These are phyloP conservation scores for Carex pumila DNA, from an alignment of 176 grass and related monocot genomes.

Conservation along the genomic window DNA sequence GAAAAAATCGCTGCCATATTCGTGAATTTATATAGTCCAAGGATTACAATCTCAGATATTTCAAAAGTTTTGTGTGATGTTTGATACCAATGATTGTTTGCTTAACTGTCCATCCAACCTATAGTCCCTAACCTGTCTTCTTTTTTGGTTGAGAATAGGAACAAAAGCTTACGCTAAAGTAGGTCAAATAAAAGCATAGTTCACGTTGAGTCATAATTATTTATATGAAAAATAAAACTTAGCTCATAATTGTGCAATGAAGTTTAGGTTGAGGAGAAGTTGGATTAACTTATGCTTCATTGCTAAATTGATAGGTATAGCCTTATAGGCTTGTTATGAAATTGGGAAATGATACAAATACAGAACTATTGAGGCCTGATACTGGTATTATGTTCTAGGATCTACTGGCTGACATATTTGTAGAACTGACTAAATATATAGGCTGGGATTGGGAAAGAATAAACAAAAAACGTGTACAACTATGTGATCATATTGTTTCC, in stretches of 20 bases:
- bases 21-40: not conserved
- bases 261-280: not conserved
- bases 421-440: not conserved
- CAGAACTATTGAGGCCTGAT: not conserved
- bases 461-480: not conserved
- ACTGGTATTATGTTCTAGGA: not conserved
- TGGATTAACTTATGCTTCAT: not conserved
- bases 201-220: not conserved
- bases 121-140: not conserved
- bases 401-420: not conserved
- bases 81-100: not conserved
- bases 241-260: not conserved
- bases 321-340: not conserved
- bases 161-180: not conserved
- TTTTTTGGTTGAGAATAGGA: not conserved
- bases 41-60: not conserved
- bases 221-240: not conserved
- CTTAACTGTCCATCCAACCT: not conserved
- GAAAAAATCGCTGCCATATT: not conserved
- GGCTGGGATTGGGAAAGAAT: not conserved
- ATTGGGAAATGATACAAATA: not conserved
- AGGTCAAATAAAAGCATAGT: not conserved
- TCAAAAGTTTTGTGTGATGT: not conserved
- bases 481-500: slow-evolving; percentile 19
- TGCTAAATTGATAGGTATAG: not conserved